Evolutionary conservation across 2,329 filamentous ascomycete genomes (phyloP).

Genomic region (Pseudocercospora cruenta): DNA sequence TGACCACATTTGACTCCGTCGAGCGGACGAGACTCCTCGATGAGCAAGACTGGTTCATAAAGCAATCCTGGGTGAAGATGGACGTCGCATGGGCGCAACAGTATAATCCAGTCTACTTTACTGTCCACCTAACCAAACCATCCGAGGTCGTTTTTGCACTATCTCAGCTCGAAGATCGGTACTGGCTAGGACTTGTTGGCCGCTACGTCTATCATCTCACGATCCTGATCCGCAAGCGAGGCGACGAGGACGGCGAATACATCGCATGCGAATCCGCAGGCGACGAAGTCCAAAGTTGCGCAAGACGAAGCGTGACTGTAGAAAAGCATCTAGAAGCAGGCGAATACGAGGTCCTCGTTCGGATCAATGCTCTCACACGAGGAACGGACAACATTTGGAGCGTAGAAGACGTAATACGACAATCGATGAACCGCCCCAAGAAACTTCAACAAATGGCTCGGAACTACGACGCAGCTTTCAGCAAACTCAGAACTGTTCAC

Average conservation of each 20-base stretch:
- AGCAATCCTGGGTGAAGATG: constrained; percentile 2
- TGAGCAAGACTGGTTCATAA: neutral
- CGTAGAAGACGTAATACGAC: constrained; percentile 9
- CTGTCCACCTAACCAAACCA: neutral
- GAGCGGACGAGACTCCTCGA: constrained; percentile 2
- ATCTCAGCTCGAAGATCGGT: constrained; percentile 7
- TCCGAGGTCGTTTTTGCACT: constrained; percentile 9
- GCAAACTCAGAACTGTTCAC: constrained; percentile 5
- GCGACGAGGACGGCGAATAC: neutral
- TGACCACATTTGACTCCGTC: constrained; percentile 48
- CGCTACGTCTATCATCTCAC: constrained; percentile 7
- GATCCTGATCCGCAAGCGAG: neutral
- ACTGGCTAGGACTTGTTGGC: neutral
- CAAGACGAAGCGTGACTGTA: neutral
- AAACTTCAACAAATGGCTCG: constrained; percentile 13
- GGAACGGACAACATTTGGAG: neutral
- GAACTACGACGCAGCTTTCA: constrained; percentile 10
- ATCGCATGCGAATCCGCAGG: neutral
- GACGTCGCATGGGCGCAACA: constrained; percentile 3
- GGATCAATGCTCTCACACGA: neutral
- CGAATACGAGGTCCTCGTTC: constrained; percentile 10
- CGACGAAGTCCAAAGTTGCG: neutral
- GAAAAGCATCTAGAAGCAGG: neutral
- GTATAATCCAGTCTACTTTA: constrained; percentile 8
- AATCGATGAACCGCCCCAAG: neutral